Percentiles rank a stretch among this genome's conserved stretches.
phyloP scores from a whole-genome alignment of 305 asterid genomes.

The Solanum hybrid region DNA sequence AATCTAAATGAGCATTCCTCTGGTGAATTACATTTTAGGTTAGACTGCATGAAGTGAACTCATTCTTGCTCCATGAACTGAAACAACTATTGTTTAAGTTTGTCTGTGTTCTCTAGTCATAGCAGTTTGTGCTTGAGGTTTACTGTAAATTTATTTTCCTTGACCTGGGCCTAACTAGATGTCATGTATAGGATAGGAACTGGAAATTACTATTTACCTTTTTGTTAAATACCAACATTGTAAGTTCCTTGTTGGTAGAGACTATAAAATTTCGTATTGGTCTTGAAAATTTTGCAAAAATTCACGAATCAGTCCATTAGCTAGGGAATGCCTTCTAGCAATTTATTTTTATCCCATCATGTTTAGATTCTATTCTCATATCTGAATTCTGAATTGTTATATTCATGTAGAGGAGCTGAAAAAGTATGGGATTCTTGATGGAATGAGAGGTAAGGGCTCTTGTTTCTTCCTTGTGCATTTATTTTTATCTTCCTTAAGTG shows the following conservation, averaged over 20 bases:
- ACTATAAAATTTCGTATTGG: neutral
- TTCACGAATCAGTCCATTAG: neutral
- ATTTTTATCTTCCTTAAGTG: neutral
- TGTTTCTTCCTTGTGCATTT: neutral
- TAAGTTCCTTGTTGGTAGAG: neutral
- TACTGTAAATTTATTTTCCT: neutral
- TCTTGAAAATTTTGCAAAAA: neutral
- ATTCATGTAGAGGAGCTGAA: slow-evolving; percentile 70
- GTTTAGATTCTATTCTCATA: slow-evolving; percentile 15
- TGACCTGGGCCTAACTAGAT: neutral
- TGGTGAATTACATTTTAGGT: neutral
- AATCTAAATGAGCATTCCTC: neutral
- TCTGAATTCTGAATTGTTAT: slow-evolving; percentile 18
- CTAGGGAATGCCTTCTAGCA: slow-evolving; percentile 1
- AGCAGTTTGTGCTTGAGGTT: neutral
- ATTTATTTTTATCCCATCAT: neutral
- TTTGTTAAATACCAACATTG: neutral
- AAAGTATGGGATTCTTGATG: slow-evolving; percentile 70
- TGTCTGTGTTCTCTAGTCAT: neutral
- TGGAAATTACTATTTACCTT: neutral
- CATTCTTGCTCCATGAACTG: neutral
- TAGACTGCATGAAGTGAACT: neutral
- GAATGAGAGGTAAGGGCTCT: slow-evolving; percentile 52
- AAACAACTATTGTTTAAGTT: neutral
- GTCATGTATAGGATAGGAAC: neutral